Evolutionary conservation across 2,329 filamentous ascomycete species (phyloP).

Genomic region (Penicillium freii): DNA sequence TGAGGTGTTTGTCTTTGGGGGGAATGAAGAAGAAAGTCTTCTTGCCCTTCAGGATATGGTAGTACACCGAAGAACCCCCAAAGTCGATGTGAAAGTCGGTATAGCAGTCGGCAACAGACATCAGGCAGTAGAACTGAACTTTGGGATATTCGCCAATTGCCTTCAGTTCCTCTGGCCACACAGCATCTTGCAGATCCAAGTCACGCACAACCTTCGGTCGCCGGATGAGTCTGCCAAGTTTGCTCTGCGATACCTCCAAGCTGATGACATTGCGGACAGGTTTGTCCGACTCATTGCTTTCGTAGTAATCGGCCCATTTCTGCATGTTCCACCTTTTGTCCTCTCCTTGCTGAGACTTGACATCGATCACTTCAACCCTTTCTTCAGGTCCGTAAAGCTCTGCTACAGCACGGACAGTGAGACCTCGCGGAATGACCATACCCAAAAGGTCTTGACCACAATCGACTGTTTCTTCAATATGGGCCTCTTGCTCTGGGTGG

Average conservation of each 20-base stretch:
- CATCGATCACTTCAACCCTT: conserved; percentile 65
- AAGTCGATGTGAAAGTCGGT: conserved; percentile 73
- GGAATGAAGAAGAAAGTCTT: conserved; percentile 72
- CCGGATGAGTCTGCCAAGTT: conserved; percentile 60
- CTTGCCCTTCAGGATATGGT: conserved; percentile 66
- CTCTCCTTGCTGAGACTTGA: conserved; percentile 66
- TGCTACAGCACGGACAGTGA: conserved; percentile 63
- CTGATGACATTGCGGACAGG: conserved; percentile 68
- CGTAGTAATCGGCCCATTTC: conserved; percentile 68
- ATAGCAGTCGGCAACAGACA: conserved; percentile 70
- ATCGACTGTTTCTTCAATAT: conserved; percentile 50
- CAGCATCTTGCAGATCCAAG: conserved; percentile 54
- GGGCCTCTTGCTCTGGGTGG: conserved; percentile 26
- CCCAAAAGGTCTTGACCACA: conserved; percentile 64
- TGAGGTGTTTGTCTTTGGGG: conserved; percentile 65
- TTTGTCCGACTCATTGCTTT: conserved; percentile 55
- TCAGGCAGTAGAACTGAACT: conserved; percentile 67
- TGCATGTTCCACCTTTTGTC: conserved; percentile 64
- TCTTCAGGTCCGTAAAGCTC: conserved; percentile 64
- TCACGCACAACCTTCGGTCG: conserved; percentile 65
- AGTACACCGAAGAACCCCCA: conserved; percentile 68
- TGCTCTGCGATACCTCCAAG: conserved; percentile 64
- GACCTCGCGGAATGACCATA: conserved; percentile 64
- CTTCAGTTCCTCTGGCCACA: conserved; percentile 52
- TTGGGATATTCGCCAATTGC: conserved; percentile 59